phyloP scores from a whole-genome alignment of 371 early-diverging fungal species.

The Lichtheimia corymbifera region DNA sequence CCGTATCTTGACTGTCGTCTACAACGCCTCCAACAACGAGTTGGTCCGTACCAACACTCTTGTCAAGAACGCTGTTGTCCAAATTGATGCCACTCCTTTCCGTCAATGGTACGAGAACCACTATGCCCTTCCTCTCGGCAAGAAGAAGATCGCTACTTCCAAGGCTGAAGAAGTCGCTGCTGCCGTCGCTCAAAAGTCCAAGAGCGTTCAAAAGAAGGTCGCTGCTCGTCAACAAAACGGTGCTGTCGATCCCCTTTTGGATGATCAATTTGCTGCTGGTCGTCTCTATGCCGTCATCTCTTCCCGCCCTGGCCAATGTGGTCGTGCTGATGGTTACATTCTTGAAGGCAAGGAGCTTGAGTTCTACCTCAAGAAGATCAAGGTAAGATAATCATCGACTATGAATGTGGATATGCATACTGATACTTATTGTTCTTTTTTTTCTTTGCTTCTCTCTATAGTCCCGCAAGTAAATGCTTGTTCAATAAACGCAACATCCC shows the following conservation, averaged over 20 bases:
- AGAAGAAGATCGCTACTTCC: conserved; percentile 76
- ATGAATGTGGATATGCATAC: neutral
- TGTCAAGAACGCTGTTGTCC: conserved; percentile 98
- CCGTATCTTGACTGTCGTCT: conserved; percentile 96
- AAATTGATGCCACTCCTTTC: conserved; percentile 99
- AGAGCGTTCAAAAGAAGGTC: conserved; percentile 88
- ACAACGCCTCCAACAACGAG: conserved; percentile 99
- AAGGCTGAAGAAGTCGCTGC: conserved; percentile 54
- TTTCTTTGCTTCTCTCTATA: neutral
- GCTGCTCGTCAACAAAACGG: conserved; percentile 80
- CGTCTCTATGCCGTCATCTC: conserved; percentile 94
- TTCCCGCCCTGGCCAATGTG: conserved; percentile 99
- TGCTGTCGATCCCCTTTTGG: conserved; percentile 86
- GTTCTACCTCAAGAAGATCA: conserved; percentile 94
- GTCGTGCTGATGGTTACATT: conserved; percentile 98
- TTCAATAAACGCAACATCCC: conserved; percentile 2
- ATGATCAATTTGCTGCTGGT: conserved; percentile 96
- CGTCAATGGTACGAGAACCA: conserved; percentile 98
- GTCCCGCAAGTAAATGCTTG: conserved; percentile 21
- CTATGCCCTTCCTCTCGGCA: conserved; percentile 90
- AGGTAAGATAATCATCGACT: conserved; percentile 36
- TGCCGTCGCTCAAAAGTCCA: conserved; percentile 83
- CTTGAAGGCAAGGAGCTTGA: conserved; percentile 99
- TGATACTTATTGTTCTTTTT: neutral
- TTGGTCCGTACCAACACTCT: conserved; percentile 99